phyloP scores from a whole-genome alignment of 176 grass and related monocot genomes.

The Cenchrus purpureus region DNA sequence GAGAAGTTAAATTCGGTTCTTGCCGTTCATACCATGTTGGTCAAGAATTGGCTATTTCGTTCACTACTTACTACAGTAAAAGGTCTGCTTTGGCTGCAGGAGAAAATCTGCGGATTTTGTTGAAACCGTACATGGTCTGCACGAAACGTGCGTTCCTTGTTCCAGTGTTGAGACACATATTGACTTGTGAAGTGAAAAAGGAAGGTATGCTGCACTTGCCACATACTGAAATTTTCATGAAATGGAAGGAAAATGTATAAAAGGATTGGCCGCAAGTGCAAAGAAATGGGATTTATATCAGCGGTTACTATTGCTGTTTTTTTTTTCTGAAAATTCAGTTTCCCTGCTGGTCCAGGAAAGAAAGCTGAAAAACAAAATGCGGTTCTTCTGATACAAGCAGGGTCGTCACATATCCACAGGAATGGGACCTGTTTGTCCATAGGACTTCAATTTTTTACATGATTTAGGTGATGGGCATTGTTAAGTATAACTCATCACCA shows the following conservation, averaged over 20 bases:
- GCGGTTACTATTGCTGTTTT: too few species aligned
- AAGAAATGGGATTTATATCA: not conserved
- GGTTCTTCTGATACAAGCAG: too few species aligned
- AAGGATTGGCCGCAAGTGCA: not conserved
- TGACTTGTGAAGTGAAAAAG: not conserved
- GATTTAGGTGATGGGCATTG: too few species aligned
- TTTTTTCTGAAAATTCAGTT: too few species aligned
- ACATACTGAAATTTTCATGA: not conserved
- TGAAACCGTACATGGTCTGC: not conserved
- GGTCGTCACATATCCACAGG: too few species aligned
- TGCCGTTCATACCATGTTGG: not conserved
- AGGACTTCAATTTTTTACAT: too few species aligned
- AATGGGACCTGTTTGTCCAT: too few species aligned
- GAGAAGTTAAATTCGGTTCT: too few species aligned
- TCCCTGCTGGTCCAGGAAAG: not conserved
- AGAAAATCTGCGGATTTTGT: slow-evolving; percentile 4
- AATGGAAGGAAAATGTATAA: not conserved
- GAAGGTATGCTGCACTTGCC: not conserved
- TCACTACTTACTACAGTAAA: not conserved
- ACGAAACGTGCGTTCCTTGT: not conserved
- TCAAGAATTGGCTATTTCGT: not conserved
- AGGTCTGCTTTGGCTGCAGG: not conserved
- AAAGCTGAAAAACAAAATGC: not conserved
- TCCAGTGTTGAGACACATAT: not conserved
- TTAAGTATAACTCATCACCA: too few species aligned